Evolutionary conservation across 345 rosid species (phyloP), one percentile per base, ranked within the genome.

Genomic region (Gossypium anomalum): DNA sequence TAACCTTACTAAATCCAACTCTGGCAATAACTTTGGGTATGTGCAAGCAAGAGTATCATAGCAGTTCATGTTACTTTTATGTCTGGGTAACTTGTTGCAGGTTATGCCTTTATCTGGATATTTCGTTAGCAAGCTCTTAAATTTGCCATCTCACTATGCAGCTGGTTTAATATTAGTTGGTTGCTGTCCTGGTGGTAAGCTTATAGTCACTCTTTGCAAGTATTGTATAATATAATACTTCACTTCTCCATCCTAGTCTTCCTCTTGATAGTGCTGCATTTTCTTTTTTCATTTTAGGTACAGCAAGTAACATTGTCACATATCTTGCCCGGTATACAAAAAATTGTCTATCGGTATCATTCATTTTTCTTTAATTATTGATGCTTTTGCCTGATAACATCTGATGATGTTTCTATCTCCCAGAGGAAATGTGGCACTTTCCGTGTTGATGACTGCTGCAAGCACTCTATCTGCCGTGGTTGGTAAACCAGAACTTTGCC

Each of bases 401-500:
- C 52, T 76, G 78, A 75, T 71, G 71, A 29, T 74, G 52, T 47
- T 57, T 71, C 16, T 80, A 22, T 83, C 66, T 80, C 77, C 71
- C 86, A 92, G 97, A 63, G 97, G 97, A 66, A 94, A 94, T 85
- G 94, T 94, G 17, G 97, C 97, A 25, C 86, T 92, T 58, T 94
- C 97, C 19, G 93, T 94, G 72, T 77, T 94, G 85, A 92, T 92
- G 97, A 94, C 98, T 27, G 97, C 97, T 34, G 80, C 93, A 51
- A 92, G 97, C 88, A 94, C 98, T 70, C 53, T 94, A 53, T 75
- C 92, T 76, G 93, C 97, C 77, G 98, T 87, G 95, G 97, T 94
- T 63, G 49, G 98, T 84, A 68, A 60, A 71, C 75, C 43, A 49
- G 23, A 48, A 38, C 53, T 23, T 15, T 65, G 3, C 71, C 16